Base-by-base conservation (phyloP, 179 eudicot species). In the Camellia oleifera region DNA sequence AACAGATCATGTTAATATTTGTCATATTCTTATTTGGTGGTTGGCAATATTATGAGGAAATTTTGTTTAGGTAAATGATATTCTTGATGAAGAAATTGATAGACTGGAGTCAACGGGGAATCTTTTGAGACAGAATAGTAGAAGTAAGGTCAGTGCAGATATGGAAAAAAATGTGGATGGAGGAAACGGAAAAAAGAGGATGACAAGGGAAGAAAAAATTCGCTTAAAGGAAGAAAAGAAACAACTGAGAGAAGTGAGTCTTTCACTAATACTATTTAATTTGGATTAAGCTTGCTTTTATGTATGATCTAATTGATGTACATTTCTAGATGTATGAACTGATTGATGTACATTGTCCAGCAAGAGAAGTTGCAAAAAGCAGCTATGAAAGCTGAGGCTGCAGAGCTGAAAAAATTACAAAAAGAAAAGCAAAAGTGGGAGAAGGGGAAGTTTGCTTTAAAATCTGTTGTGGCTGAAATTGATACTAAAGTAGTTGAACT, bases 361-460 rank as follows among this genome's bases (percentile, higher is more conserved):
- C 85, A 83, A 85, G 97, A 93, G 81, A 91, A 88, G 81, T 79
- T 84, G 86, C 91, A 72, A 62, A 93, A 92, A 85, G 93, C 86
- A 77, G 90, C 91, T 75, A 63, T 87, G 81, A 93, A 92, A 81
- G 97, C 90, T 44, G 95, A 95, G 85, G 95, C 95, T 84, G 93
- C 91, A 45, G 85, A 90, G 86, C 66, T 83, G 78, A 95, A 84
- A 80, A 87, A 90, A 69, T 72, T 83, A 71, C 84, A 89, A 81
- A 95, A 92, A 82, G 92, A 89, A 76, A 91, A 69, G 85, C 88
- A 88, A 75, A 90, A 85, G 78, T 89, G 93, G 97, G 98, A 90
- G 82, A 93, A 91, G 77, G 92, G 93, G 52, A 92, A 92, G 80
- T 84, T 80, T 80, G 94, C 90, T 74, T 76, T 85, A 74, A 86